phyloP scores from a whole-genome alignment of 768 basidiomycete genomes.

The Pisolithus marmoratus region DNA sequence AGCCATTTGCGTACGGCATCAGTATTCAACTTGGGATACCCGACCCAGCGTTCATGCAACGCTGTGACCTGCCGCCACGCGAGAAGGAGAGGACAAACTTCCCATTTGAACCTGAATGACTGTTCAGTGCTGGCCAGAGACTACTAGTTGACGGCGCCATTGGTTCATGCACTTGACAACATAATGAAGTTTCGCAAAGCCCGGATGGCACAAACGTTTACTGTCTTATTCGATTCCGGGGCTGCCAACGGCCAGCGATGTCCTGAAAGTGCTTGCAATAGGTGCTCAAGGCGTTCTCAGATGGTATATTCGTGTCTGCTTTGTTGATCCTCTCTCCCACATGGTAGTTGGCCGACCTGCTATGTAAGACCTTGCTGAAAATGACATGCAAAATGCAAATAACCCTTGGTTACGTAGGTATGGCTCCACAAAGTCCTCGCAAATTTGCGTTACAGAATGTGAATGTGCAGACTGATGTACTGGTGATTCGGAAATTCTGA shows the following conservation, averaged over 20 bases:
- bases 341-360: slow-evolving; percentile 63
- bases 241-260: slow-evolving; percentile 79
- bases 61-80: slow-evolving; percentile 39
- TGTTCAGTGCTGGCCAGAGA: slow-evolving; percentile 54
- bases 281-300: slow-evolving; percentile 79
- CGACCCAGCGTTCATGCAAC: slow-evolving; percentile 75
- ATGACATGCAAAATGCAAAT: slow-evolving; percentile 65
- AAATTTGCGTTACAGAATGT: slow-evolving; percentile 16
- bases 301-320: slow-evolving; percentile 32
- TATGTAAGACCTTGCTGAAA: slow-evolving; percentile 67
- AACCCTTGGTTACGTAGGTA: slow-evolving; percentile 62
- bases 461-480: not conserved
- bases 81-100: slow-evolving; percentile 39
- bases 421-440: slow-evolving; percentile 28
- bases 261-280: slow-evolving; percentile 79
- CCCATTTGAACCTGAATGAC: slow-evolving; percentile 53
- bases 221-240: slow-evolving; percentile 66
- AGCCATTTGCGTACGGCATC: slow-evolving; percentile 62
- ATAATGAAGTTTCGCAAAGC: slow-evolving; percentile 63
- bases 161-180: slow-evolving; percentile 64
- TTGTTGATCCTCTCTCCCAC: not conserved
- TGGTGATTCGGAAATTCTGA: not conserved
- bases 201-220: slow-evolving; percentile 53
- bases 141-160: slow-evolving; percentile 77
- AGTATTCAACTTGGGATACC: slow-evolving; percentile 64